phyloP scores from a whole-genome alignment of 495 filamentous ascomycete species.

The Darksidea phi region DNA sequence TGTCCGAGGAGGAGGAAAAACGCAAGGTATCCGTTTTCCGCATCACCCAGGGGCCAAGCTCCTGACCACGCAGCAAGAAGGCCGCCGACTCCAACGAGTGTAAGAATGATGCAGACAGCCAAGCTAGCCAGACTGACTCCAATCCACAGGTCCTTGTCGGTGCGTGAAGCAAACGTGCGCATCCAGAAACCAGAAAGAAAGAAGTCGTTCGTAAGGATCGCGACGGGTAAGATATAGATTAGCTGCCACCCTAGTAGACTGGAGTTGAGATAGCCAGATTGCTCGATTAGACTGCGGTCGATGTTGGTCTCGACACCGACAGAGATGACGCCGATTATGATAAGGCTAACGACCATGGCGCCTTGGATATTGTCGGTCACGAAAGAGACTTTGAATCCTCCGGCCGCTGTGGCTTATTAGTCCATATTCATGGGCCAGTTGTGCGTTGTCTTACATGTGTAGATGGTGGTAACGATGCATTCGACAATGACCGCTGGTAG shows the following conservation, averaged over 20 bases:
- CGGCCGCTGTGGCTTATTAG: constrained; percentile 53
- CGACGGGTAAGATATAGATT: constrained; percentile 72
- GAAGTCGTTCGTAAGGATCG: constrained; percentile 74
- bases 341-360: constrained; percentile 65
- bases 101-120: constrained; percentile 60
- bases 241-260: constrained; percentile 73
- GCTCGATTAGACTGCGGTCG: constrained; percentile 60
- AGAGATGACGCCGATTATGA: constrained; percentile 68
- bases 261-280: constrained; percentile 59
- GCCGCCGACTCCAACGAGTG: constrained; percentile 65
- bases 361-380: constrained; percentile 77
- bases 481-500: constrained; percentile 73
- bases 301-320: constrained; percentile 69
- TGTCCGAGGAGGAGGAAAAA: constrained; percentile 71
- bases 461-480: constrained; percentile 69
- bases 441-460: constrained; percentile 59
- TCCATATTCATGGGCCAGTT: not conserved
- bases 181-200: constrained; percentile 79
- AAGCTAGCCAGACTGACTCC: constrained; percentile 64
- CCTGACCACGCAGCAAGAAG: constrained; percentile 74
- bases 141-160: constrained; percentile 71
- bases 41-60: constrained; percentile 47
- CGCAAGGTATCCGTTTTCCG: constrained; percentile 61
- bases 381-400: constrained; percentile 75
- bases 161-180: constrained; percentile 74